Evolutionary conservation across 371 early-diverging fungal species (phyloP).

Genomic region (Synchytrium microbalum): DNA sequence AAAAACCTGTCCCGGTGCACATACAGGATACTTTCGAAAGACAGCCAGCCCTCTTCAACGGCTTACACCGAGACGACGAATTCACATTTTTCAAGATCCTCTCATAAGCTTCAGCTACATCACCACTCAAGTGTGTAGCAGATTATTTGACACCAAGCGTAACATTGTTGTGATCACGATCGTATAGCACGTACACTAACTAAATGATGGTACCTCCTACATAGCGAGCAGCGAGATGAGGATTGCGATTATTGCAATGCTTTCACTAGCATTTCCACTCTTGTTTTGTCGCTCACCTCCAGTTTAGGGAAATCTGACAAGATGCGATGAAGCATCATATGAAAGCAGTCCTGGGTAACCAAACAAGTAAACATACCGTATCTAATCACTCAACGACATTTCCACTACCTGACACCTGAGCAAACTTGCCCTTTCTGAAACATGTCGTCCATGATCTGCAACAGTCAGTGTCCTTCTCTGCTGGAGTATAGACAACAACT

Average conservation of each 20-base stretch:
- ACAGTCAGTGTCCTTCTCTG: too few species aligned
- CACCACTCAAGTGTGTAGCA: slow-evolving; percentile 90
- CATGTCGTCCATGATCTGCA: too few species aligned
- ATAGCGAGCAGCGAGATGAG: too few species aligned
- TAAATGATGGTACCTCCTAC: too few species aligned
- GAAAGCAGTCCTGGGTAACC: slow-evolving; percentile 69
- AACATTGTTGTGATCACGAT: slow-evolving; percentile 99
- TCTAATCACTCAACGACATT: too few species aligned
- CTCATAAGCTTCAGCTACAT: slow-evolving; percentile 96
- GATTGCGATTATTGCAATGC: too few species aligned
- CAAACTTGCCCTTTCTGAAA: too few species aligned
- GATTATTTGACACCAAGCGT: slow-evolving; percentile 98
- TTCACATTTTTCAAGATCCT: slow-evolving; percentile 99
- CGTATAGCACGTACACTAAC: slow-evolving; percentile 99
- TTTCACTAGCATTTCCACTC: too few species aligned
- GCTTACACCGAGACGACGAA: slow-evolving; percentile 98
- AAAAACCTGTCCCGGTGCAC: neutral
- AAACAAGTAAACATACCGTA: too few species aligned
- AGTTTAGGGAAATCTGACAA: slow-evolving; percentile 97
- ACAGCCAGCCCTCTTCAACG: slow-evolving; percentile 97
- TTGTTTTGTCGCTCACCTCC: slow-evolving; percentile 99
- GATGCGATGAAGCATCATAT: slow-evolving; percentile 90
- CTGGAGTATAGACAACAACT: too few species aligned
- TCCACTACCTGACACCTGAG: too few species aligned
- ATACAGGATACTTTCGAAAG: slow-evolving; percentile 43